Percentiles rank a stretch among this genome's conserved stretches.
Evolutionary conservation across 1,139 yeast genomes (phyloP).

Genomic region (Hansenula lynferdii): DNA sequence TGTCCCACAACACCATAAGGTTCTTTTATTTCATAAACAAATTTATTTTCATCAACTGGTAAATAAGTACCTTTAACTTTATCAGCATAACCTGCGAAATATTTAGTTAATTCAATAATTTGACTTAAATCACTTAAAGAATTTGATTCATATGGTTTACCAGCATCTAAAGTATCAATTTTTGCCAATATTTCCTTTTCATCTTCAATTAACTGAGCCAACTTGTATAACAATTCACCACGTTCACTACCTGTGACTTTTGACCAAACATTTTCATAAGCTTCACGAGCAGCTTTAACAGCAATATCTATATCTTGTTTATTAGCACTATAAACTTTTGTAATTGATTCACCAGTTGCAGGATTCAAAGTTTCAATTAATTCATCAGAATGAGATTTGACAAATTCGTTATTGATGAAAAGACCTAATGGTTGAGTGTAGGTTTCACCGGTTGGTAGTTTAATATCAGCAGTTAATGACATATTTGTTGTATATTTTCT

Average conservation of each 20-base stretch:
- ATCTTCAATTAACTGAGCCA: constrained; percentile 46
- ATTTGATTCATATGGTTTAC: constrained; percentile 52
- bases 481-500: not conserved
- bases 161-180: constrained; percentile 60
- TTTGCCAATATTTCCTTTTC: constrained; percentile 48
- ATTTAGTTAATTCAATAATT: constrained; percentile 54
- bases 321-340: constrained; percentile 62
- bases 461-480: constrained; percentile 4
- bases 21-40: constrained; percentile 52
- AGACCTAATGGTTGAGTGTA: constrained; percentile 60
- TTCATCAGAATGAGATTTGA: constrained; percentile 42
- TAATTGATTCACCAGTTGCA: constrained; percentile 61
- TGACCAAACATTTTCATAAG: constrained; percentile 51
- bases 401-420: constrained; percentile 60
- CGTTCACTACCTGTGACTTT: constrained; percentile 40
- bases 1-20: constrained; percentile 64
- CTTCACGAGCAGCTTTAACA: constrained; percentile 67
- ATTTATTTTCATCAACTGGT: constrained; percentile 55
- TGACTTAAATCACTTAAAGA: constrained; percentile 56
- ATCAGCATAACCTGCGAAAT: constrained; percentile 86
- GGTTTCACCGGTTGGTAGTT: constrained; percentile 24
- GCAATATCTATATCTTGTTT: constrained; percentile 72
- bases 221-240: constrained; percentile 40
- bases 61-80: constrained; percentile 65
- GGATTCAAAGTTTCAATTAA: constrained; percentile 60